Conservation (phyloP, 495 filamentous ascomycete species). For the Amniculicola lignicola region DNA sequence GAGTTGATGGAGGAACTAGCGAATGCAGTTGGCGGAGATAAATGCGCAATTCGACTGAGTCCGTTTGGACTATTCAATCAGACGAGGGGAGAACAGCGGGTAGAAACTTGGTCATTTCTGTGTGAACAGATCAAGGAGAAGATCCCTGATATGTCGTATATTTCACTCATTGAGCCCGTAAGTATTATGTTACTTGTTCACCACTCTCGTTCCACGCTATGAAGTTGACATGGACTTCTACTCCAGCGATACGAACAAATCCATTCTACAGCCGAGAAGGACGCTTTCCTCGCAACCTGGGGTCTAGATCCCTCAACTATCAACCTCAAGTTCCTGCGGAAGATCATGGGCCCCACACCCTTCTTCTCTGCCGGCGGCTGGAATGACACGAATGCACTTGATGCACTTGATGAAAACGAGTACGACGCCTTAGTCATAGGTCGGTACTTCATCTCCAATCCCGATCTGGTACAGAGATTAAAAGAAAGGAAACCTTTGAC, state of each 20-base stretch:
- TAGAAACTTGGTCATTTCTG: conserved; percentile 51
- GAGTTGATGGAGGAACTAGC: conserved; percentile 37
- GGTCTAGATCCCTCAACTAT: conserved; percentile 40
- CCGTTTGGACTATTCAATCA: conserved; percentile 51
- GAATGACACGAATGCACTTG: conserved; percentile 49
- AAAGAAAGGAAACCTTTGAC: conserved; percentile 10
- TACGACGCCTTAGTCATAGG: conserved; percentile 41
- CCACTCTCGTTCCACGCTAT: not conserved
- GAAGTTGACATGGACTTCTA: not conserved
- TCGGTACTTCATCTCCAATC: conserved; percentile 29
- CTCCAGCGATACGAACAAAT: conserved; percentile 51
- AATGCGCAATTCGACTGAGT: conserved; percentile 19
- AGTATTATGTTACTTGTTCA: too few species aligned
- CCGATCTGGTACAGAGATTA: conserved; percentile 20
- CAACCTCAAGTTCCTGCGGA: conserved; percentile 43
- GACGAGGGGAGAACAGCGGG: conserved; percentile 44
- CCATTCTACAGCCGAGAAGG: conserved; percentile 47
- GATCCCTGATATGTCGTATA: conserved; percentile 41
- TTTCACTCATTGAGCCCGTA: conserved; percentile 54
- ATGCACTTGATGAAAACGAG: conserved; percentile 44
- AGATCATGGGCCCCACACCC: conserved; percentile 49
- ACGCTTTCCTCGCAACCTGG: conserved; percentile 46
- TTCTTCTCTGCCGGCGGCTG: conserved; percentile 51
- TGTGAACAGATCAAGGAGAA: conserved; percentile 46
- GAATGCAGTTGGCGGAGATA: conserved; percentile 14